Conservation (phyloP, 2,329 filamentous ascomycete species). For the Diaporthe caulivora region DNA sequence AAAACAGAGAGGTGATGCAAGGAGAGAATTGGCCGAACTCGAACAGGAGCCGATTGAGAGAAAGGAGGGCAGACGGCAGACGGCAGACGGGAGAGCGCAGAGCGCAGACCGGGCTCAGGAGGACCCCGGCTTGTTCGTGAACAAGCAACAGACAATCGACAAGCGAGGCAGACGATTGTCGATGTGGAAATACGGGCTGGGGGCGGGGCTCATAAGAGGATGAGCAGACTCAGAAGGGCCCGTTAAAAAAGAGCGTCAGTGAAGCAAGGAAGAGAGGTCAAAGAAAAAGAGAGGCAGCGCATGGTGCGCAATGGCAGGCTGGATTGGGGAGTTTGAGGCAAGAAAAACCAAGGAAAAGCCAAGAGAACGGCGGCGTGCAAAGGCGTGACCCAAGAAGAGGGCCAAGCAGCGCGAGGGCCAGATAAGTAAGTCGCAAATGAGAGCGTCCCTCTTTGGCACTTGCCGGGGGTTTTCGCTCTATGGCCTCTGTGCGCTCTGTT, state of each 20-base stretch:
- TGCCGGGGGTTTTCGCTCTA: too few species aligned
- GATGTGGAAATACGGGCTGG: slow-evolving; percentile 3
- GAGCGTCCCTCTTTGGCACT: slow-evolving; percentile 10
- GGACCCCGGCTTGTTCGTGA: slow-evolving; percentile 1
- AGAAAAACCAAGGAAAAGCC: slow-evolving; percentile 25
- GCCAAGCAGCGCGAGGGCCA: slow-evolving; percentile 28
- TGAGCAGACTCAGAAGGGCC: not conserved
- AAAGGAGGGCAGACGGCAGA: slow-evolving; percentile 4
- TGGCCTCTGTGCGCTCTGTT: too few species aligned
- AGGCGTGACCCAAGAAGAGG: slow-evolving; percentile 8
- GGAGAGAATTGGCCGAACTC: slow-evolving; percentile 4
- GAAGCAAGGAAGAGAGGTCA: slow-evolving; percentile 5
- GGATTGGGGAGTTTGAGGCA: not conserved
- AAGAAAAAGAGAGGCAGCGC: not conserved
- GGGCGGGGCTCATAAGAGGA: slow-evolving; percentile 19
- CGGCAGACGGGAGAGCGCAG: too few species aligned
- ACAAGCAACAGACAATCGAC: slow-evolving; percentile 11
- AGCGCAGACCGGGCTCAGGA: slow-evolving; percentile 3
- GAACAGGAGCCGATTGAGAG: not conserved
- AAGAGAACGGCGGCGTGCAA: slow-evolving; percentile 11
- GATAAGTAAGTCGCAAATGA: slow-evolving; percentile 28
- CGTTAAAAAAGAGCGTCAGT: slow-evolving; percentile 7
- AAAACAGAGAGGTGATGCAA: not conserved
- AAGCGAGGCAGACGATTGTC: not conserved
- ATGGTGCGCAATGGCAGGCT: slow-evolving; percentile 3